These are phyloP conservation scores for Alnus rubra DNA, from an alignment of 306 rosid genomes.

Conservation along the genomic window DNA sequence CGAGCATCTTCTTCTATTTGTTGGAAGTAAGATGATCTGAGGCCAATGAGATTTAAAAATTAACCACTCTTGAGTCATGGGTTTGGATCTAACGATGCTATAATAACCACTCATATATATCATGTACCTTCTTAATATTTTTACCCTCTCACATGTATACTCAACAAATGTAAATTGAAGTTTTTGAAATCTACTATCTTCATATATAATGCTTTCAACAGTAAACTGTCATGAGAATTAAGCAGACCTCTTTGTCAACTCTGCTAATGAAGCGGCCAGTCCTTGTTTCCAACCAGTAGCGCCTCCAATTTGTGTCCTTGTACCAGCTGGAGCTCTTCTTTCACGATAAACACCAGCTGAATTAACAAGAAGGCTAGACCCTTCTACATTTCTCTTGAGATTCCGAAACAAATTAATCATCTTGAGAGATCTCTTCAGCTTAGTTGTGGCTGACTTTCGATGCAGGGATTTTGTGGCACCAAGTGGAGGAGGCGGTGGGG, in stretches of 20 bases:
- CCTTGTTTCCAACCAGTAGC: constrained; percentile 24
- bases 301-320: background rate
- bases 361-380: constrained; percentile 4
- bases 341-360: background rate
- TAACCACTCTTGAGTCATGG: too few relatives aligned
- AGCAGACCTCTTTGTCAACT: constrained; percentile 36
- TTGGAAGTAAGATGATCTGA: constrained; percentile 35
- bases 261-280: constrained; percentile 41
- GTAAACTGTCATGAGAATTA: background rate
- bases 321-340: background rate
- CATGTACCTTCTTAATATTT: too few relatives aligned
- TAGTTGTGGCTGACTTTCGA: constrained; percentile 25
- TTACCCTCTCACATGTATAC: too few relatives aligned
- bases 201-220: background rate
- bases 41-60: background rate
- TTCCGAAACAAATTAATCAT: constrained; percentile 31
- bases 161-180: background rate
- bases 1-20: constrained; percentile 22
- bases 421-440: constrained; percentile 39
- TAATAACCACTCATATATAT: background rate
- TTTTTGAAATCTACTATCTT: background rate
- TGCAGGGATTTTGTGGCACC: constrained; percentile 12
- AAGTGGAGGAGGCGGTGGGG: constrained; percentile 38
- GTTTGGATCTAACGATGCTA: too few relatives aligned
- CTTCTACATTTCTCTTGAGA: constrained; percentile 37